Evolutionary conservation across 805 yeast genomes (phyloP).

Genomic region (Myxozyma sirexii): DNA sequence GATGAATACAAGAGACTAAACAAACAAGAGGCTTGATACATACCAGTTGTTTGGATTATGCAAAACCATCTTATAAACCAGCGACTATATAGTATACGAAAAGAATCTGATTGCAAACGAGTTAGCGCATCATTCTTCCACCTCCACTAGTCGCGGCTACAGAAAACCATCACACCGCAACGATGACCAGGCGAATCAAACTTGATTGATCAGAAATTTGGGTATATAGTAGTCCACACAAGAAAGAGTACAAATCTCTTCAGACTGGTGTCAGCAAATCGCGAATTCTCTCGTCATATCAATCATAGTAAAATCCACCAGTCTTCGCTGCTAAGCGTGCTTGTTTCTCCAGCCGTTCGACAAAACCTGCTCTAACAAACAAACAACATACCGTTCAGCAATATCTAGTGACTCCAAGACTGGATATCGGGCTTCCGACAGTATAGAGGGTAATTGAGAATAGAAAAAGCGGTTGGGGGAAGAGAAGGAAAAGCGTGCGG

Average conservation of each 20-base stretch:
- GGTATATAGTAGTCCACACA: slow-evolving; percentile 33
- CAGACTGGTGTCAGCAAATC: slow-evolving; percentile 33
- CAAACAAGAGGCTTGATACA: slow-evolving; percentile 11
- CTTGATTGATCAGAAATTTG: slow-evolving; percentile 31
- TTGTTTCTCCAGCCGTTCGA: no score
- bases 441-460: no score
- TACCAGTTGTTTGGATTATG: slow-evolving; percentile 93
- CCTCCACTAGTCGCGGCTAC: no score
- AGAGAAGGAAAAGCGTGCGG: background rate
- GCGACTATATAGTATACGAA: no score
- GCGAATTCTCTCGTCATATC: slow-evolving; percentile 30
- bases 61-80: slow-evolving; percentile 70
- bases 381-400: no score
- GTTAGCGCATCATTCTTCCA: no score
- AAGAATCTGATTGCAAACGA: slow-evolving; percentile 1
- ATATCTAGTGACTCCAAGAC: no score
- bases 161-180: background rate
- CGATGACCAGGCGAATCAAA: background rate
- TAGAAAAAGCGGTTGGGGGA: background rate
- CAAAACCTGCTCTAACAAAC: no score
- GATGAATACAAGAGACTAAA: background rate
- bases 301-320: no score
- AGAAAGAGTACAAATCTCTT: slow-evolving; percentile 35
- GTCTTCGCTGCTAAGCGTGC: no score
- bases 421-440: no score